Conservation (phyloP, 2,329 filamentous ascomycete species). For the Berkeleyomyces rouxiae region DNA sequence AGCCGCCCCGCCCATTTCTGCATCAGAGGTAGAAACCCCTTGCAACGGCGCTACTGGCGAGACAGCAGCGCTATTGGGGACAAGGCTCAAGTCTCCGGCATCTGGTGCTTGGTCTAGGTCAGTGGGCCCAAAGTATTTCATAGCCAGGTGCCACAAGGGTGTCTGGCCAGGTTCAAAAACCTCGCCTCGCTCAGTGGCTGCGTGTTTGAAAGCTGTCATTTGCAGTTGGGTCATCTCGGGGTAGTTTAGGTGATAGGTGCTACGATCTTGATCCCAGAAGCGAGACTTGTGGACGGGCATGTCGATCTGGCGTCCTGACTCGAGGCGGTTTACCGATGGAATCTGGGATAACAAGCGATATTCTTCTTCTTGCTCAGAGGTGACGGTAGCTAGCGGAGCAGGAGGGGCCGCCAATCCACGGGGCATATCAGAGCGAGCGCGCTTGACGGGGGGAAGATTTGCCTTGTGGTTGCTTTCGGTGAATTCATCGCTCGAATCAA, state of each 20-base stretch:
- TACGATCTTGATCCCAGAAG: constrained; percentile 40
- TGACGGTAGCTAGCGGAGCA: constrained; percentile 14
- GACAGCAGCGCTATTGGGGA: not conserved
- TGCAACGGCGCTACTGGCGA: not conserved
- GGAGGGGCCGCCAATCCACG: not conserved
- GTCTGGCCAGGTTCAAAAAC: constrained; percentile 36
- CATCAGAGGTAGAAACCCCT: not conserved
- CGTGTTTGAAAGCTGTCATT: constrained; percentile 36
- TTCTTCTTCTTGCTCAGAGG: constrained; percentile 26
- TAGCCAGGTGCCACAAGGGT: constrained; percentile 37
- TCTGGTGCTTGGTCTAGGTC: constrained; percentile 15
- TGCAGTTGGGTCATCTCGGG: constrained; percentile 47
- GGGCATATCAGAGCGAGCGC: constrained; percentile 32
- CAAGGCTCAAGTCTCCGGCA: not conserved
- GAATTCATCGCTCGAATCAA: constrained; percentile 36
- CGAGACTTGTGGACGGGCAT: constrained; percentile 36
- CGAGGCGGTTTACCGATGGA: constrained; percentile 31
- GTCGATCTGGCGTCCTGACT: constrained; percentile 41
- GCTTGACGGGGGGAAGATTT: constrained; percentile 28
- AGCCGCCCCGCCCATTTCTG: not conserved
- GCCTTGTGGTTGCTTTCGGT: constrained; percentile 18
- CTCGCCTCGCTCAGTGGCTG: constrained; percentile 33
- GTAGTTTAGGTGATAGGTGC: constrained; percentile 44
- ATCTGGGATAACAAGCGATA: constrained; percentile 31
- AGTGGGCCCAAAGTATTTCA: constrained; percentile 40